These are phyloP conservation scores for Penicillium alfredii DNA, from an alignment of 495 filamentous ascomycete genomes.

Conservation along the genomic window DNA sequence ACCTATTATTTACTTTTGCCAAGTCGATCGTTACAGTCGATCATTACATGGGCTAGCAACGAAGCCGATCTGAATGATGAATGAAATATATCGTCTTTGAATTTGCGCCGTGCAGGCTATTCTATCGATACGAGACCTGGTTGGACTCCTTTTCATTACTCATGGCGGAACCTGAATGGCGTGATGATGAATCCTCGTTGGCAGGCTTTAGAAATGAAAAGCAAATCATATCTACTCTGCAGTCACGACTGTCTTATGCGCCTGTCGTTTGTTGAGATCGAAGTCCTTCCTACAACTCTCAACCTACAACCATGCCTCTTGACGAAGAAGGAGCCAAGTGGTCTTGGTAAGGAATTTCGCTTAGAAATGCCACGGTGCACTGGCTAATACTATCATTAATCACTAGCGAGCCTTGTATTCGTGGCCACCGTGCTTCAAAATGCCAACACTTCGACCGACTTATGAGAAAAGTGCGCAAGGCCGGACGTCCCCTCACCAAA, in stretches of 20 bases:
- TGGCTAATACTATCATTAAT: not conserved
- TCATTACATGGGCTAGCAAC: no score
- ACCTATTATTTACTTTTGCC: no score
- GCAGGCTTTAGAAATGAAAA: conserved; percentile 3
- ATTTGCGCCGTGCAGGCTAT: conserved; percentile 9
- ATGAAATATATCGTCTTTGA: conserved; percentile 9
- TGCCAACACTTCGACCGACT: conserved; percentile 70
- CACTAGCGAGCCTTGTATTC: conserved; percentile 72
- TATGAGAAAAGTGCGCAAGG: conserved; percentile 74
- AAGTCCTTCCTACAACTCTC: no score
- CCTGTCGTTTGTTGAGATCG: no score
- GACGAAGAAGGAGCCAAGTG: conserved; percentile 46
- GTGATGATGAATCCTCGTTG: conserved; percentile 21
- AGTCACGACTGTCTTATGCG: no score
- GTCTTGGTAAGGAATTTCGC: conserved; percentile 54
- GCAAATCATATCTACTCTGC: conserved; percentile 6
- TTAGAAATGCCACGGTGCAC: not conserved
- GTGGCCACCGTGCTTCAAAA: conserved; percentile 79
- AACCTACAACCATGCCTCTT: conserved; percentile 45
- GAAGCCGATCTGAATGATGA: no score
- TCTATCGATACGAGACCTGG: conserved; percentile 2
- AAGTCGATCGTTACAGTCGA: no score
- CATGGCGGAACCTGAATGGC: conserved; percentile 36
- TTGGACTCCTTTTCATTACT: conserved; percentile 20
- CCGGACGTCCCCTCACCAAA: conserved; percentile 70